Evolutionary conservation across 352 stramenopile species (phyloP).

Genomic region (Globisporangium canariense): DNA sequence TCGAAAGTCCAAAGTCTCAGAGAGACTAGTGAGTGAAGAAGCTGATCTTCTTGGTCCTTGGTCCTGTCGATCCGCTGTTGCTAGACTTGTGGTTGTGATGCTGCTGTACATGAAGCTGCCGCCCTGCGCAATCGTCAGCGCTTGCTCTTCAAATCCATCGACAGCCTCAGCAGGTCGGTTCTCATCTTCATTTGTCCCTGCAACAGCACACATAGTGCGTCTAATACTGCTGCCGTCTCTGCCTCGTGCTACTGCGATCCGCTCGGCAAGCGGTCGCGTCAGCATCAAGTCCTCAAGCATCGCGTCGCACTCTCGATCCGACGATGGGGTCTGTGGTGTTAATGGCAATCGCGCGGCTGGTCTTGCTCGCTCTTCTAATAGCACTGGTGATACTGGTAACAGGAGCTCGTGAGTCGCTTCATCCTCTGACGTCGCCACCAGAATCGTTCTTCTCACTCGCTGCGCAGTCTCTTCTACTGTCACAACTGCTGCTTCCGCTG

Average conservation of each 20-base stretch:
- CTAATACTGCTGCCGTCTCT: not conserved
- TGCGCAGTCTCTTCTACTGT: not conserved
- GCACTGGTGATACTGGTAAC: not conserved
- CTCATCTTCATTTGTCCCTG: not conserved
- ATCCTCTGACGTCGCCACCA: conserved; percentile 1
- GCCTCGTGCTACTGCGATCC: conserved; percentile 7
- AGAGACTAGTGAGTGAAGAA: not conserved
- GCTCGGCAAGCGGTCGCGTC: conserved; percentile 9
- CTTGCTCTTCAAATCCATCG: not conserved
- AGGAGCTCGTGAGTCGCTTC: not conserved
- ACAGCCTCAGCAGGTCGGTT: too few relatives aligned
- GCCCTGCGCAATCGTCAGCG: not conserved
- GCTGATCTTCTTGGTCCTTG: not conserved
- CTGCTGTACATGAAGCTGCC: not conserved
- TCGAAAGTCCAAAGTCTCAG: not conserved
- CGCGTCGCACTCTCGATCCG: conserved; percentile 14
- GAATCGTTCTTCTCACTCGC: conserved; percentile 7
- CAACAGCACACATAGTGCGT: not conserved
- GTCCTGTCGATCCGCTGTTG: not conserved
- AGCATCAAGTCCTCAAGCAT: conserved; percentile 13
- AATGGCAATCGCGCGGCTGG: not conserved
- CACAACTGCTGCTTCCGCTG: too few relatives aligned
- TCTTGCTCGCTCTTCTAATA: not conserved
- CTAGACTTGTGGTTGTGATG: not conserved
- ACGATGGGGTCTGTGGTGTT: conserved; percentile 1